Base-by-base conservation (phyloP, 192 early-diverging fungal genomes). In the Funneliformis geosporum region DNA sequence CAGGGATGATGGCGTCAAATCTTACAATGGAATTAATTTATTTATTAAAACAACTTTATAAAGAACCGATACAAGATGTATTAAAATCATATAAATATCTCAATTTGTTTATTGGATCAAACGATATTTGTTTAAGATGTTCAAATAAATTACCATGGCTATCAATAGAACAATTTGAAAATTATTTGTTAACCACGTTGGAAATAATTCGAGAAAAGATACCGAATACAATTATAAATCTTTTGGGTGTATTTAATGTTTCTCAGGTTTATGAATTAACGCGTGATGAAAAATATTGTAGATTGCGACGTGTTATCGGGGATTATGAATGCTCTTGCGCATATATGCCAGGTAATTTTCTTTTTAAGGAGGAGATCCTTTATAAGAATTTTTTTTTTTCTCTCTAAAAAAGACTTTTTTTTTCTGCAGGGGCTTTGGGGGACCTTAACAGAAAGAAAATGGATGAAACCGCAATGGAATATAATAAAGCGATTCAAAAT, bases 41-140 rank as follows among this genome's bases (percentile, higher is more conserved):
- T 72, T 62, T 91, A 4, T 70, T 89, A 11, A 47, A 59, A 8
- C 70, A 73, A 64, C 62, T 89, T 44, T 74, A 82, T 21, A 62
- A 76, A n/a, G 64, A 74, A 23, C 72, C 61, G 12, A 38, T 33
- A 23, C 23, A 61, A 40, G 16, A 42, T 43, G 12, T 76, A 39
- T 33, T 33, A 62, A 12, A 76, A 44, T 77, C 40, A 81, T 83
- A 10, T 79, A 88, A 90, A 83, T 80, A 88, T 43, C 21, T 90
- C 1, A 89, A 82, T 12, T 61, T 91, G 3, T 90, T 91, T 76
- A 86, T 91, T 44, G 89, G 89, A 43, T 87, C 82, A 8, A 91
- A 91, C 75, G 90, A 91, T 75, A 75, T 86, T 14, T 91, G 90
- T 76, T 77, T 86, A 21, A 80, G 80, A 7, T 90, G 89, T 44